Evolutionary conservation across 306 rosid genomes (phyloP), one percentile per base, ranked within the genome.

Genomic region (Acmispon strigosus): DNA sequence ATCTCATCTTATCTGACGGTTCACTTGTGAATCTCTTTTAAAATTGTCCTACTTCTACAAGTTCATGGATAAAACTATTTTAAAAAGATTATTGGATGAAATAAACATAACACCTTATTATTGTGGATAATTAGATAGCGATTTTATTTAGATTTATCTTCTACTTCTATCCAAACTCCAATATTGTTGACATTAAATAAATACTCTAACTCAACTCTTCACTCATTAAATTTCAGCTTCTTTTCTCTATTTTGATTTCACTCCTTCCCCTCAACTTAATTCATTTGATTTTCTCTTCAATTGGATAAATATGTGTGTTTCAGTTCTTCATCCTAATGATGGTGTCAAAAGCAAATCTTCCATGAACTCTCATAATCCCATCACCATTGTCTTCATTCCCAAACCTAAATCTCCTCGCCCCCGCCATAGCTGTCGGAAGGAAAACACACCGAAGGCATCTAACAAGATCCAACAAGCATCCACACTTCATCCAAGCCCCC

Each of bases 291-390:
- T 53, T 48, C 0, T 4, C 70, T 56, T 18, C 15, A 4, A 7
- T 48, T 6, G 2, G 2, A 0, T 0, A 11, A 11, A 5, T 7
- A 86, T 85, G 90, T 77, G 73, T 29, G 80, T 82, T 6, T 83
- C 62, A 9, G 80, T 86, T 47, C 74, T 84, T 4, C 62, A 70
- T 13, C 86, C 90, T 0, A 85, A 66, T 0, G 80, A 82, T 62
- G 75, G 76, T 62, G 56, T 79, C 15, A 55, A 19, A 8, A 32
- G 45, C 5, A 11, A 76, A 0, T 5, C 72, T 0, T 10, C 24
- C 24, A 22, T 74, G 4, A 8, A 19, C 19, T 71, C 73, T 22
- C 44, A 63, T 17, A 24, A 59, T 50, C 73, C 52, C 15, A 54
- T 17, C 3, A 73, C 48, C 41, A 73, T 72, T 12, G 3, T 76